A percentile compares a stretch with the other conserved stretches of the same genome.
phyloP scores from a whole-genome alignment of 2,329 filamentous ascomycete genomes.

The Xylaria sp. region DNA sequence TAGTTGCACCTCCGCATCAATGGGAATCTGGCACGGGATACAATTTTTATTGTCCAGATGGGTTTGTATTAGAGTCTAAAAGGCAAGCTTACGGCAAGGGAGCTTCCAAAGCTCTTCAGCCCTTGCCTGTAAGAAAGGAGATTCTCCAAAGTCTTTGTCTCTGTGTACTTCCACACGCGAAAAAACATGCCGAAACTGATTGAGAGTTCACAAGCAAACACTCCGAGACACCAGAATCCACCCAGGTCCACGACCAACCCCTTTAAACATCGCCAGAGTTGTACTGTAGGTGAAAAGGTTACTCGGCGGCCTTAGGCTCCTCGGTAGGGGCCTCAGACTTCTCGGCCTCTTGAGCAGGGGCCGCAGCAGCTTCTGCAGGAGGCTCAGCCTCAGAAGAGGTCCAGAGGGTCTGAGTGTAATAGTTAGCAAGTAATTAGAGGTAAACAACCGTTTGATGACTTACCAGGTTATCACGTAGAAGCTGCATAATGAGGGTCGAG shows the following conservation, averaged over 20 bases:
- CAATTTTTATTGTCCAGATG: constrained; percentile 63
- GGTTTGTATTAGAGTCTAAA: constrained; percentile 62
- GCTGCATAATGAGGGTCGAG: constrained; percentile 98
- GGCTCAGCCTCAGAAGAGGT: constrained; percentile 97
- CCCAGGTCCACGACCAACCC: constrained; percentile 53
- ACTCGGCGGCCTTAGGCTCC: constrained; percentile 73
- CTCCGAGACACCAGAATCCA: constrained; percentile 67
- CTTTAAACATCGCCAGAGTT: constrained; percentile 50
- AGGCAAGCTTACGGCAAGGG: constrained; percentile 53
- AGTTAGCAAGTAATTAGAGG: neutral
- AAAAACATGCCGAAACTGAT: constrained; percentile 53
- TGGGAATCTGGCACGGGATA: constrained; percentile 34
- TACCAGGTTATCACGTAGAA: constrained; percentile 95
- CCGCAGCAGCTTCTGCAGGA: constrained; percentile 56
- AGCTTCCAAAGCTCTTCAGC: constrained; percentile 54
- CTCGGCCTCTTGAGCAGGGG: constrained; percentile 61
- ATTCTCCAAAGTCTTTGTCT: constrained; percentile 45
- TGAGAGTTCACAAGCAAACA: constrained; percentile 61
- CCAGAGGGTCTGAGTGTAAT: constrained; percentile 81
- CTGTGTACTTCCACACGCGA: constrained; percentile 56
- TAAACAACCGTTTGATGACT: constrained; percentile 37
- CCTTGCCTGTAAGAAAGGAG: constrained; percentile 41
- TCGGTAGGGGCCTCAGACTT: constrained; percentile 61
- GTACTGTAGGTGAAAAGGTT: constrained; percentile 48
- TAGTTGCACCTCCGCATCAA: neutral